Evolutionary conservation across 495 filamentous ascomycete species (phyloP).

Genomic region (Parathielavia hyrcaniae): DNA sequence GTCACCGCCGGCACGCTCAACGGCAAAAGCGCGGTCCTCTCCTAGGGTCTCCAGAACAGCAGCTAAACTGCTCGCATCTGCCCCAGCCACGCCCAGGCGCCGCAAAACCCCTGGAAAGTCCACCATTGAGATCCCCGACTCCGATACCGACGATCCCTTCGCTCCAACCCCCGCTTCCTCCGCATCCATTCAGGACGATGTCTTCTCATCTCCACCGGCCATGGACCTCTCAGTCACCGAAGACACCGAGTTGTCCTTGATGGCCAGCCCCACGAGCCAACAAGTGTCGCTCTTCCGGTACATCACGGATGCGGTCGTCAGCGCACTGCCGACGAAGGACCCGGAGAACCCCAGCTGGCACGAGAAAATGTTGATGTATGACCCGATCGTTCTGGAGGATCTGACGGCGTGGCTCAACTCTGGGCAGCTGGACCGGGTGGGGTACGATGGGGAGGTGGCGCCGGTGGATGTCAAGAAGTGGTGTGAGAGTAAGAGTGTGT

Average conservation of each 20-base stretch:
- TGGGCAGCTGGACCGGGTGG: constrained; percentile 54
- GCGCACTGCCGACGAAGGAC: constrained; percentile 45
- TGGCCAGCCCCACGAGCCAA: constrained; percentile 31
- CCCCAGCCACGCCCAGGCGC: constrained; percentile 20
- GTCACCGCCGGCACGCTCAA: constrained; percentile 14
- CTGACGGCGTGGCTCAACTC: constrained; percentile 76
- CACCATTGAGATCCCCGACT: constrained; percentile 59
- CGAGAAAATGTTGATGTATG: constrained; percentile 90
- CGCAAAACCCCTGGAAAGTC: constrained; percentile 25
- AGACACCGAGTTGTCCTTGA: constrained; percentile 38
- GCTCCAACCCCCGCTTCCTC: constrained; percentile 30
- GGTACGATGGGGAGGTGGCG: constrained; percentile 60
- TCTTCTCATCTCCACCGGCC: constrained; percentile 33
- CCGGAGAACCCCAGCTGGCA: constrained; percentile 60
- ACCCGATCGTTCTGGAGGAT: constrained; percentile 86
- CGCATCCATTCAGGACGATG: constrained; percentile 21
- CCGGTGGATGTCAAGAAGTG: constrained; percentile 61
- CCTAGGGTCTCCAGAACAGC: constrained; percentile 12
- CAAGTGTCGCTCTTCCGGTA: constrained; percentile 47
- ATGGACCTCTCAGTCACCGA: constrained; percentile 33
- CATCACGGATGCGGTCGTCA: constrained; percentile 61
- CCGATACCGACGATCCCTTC: constrained; percentile 41
- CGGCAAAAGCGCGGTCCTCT: constrained; percentile 3
- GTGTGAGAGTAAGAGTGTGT: constrained; percentile 79
- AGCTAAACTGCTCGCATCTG: constrained; percentile 16